Base-by-base conservation (phyloP, 768 basidiomycete genomes). In the Trametes maxima region DNA sequence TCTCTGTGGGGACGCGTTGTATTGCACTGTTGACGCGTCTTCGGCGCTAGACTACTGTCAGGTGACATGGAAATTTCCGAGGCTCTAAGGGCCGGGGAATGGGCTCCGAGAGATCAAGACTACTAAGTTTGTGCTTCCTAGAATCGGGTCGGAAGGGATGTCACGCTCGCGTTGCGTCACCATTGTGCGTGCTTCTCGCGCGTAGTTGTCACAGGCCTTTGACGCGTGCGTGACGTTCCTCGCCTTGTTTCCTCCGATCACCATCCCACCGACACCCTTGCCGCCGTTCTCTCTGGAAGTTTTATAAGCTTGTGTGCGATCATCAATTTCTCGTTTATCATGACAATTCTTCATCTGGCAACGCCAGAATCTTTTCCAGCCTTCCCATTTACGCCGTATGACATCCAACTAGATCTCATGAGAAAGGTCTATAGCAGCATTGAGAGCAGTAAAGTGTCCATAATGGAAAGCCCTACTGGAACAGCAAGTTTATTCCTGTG, bases 381-480 rank as follows among this genome's bases (percentile, higher is more conserved):
- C 2, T 98, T 98, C 70, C 72, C 71, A 0, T 72, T 69, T 51
- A 44, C 50, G 21, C 95, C 95, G 0, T 97, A 89, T 69, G 78
- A 80, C 17, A 95, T 96, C 59, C 96, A 98, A 71, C 76, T 82
- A 0, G 84, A 91, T 37, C 84, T 98, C 25, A 97, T 98, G 95
- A 85, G 79, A 17, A 92, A 94, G 64, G 77, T 98, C 0, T 98
- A 95, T 73, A 68, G 80, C 6, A 80, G 89, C 0, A 89, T 97
- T 46, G 93, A 95, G 71, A 65, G 76, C n/a, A 77, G 77, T 46
- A 85, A 86, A 65, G 83, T 97, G 17, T 84, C 93, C 1, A 88
- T 98, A 50, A 82, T 95, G 33, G 93, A 95, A 73, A 92, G 89
- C 65, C 94, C 94, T 0, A 95, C 94, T 0, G 94, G 93, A 67